Evolutionary conservation across 306 rosid species (phyloP), one percentile per base, ranked within the genome.

Genomic region (Potentilla sterilis): DNA sequence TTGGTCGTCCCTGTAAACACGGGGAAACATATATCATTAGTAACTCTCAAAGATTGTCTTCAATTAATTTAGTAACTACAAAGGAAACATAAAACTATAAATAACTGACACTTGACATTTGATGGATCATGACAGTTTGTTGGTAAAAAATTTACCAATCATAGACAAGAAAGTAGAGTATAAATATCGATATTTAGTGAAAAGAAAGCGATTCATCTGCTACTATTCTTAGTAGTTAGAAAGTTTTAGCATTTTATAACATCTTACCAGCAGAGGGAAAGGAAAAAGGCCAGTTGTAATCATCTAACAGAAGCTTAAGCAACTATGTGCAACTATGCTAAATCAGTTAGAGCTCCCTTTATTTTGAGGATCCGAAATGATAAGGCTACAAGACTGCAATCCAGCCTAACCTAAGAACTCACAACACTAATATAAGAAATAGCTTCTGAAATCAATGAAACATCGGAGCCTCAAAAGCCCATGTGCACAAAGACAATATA

Each of bases 1-100:
- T 94, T 38, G 98, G 98, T 65, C 98, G 97, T 38, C 98, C 98
- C 98, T 94, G 87, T 57, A 88, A 79, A 71, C 66, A 83, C 37
- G 21, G 2, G 32, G 1, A 28, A 28, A 70, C 12, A 52, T 22
- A 55, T 15, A 61, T 46, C 69, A 14, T 43, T 13, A 35, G 48
- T 63, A 43, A 62, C 46, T 59, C 49, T 42, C 72, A 7, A n/a
- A 37, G 48, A 24, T 38, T n/a, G 16, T 6, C 63, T 35, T 43
- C 19, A 10, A 18, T 35, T 51, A 54, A 19, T 70, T 35, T 35
- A 11, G 19, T 34, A 49, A 11, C 41, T 35, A 49, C 52, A 15
- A 51, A n/a, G 0, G 11, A 0, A 51, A 70, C 2, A 16, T 37
- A 35, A 32, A 62, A 13, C 69, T 63, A 2, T 35, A 47, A 28